Evolutionary conservation across 2,329 filamentous ascomycete species (phyloP), one percentile per base, ranked within the genome.

Genomic region (Teratosphaeriaceae sp.): DNA sequence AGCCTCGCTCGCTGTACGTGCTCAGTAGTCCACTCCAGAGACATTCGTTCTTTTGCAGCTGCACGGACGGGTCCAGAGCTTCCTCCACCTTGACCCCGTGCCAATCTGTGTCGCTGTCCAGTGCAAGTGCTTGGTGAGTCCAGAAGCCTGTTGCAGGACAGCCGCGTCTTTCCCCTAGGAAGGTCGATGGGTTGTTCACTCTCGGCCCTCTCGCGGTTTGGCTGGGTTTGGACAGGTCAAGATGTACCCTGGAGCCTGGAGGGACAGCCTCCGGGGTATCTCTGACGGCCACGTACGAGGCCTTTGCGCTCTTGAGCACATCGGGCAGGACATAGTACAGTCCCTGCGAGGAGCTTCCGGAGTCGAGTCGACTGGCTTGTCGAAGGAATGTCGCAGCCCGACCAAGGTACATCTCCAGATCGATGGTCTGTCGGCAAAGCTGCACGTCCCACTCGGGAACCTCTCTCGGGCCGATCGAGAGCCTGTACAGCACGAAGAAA

Each of bases 281-380:
- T 27, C 42, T 23, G 15, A 19, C 22, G 5, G 24, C 24, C 13
- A 33, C 21, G 27, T 33, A 40, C 12, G 42, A 44, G 7, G 35
- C 36, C 16, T 34, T 38, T 12, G 35, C 35, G 34, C 42, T 40
- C 19, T 40, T 26, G 33, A 44, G 42, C 11, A 44, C 29, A 12
- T 24, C 35, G 12, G 42, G 42, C 12, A 44, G 16, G n/a, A 42
- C 30, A n/a, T 37, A 22, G 40, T 24, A 42, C 5, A 42, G 30
- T n/a, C 19, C 24, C 24, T 27, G 24, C 8, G 8, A 8, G 8
- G 24, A 27, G 24, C 24, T 27, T 27, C 8, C 8, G 8, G 8
- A 8, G 8, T 27, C 8, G 24, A 27, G 8, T 27, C 24, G 24
- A 8, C 8, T 27, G 13, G 24, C 24, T 13, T 27, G 24, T 13